A percentile compares a stretch with the other conserved stretches of the same genome.
These are phyloP conservation scores for Penicillium sp. DNA, from an alignment of 2,329 filamentous ascomycete species.

Conservation along the genomic window DNA sequence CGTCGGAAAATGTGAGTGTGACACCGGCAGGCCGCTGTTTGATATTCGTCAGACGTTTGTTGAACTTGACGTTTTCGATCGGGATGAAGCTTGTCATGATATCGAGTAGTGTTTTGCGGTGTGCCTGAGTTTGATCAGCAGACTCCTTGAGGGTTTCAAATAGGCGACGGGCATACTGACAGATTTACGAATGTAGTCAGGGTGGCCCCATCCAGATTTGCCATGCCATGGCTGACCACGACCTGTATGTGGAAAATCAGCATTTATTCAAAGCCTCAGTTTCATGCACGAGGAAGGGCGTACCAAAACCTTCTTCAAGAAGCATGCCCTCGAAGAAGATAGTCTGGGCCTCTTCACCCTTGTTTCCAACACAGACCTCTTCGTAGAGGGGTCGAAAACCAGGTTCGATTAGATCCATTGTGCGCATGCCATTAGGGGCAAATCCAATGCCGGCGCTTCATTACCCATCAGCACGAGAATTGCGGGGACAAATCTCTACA, in stretches of 20 bases:
- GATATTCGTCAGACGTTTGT: conserved; percentile 11
- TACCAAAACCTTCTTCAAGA: conserved; percentile 10
- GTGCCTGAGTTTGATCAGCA: conserved; percentile 11
- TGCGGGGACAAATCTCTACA: neutral
- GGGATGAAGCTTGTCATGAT: conserved; percentile 18
- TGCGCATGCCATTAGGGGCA: conserved; percentile 12
- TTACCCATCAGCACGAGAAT: conserved; percentile 1
- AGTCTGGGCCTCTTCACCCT: conserved; percentile 5
- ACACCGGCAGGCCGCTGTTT: conserved; percentile 6
- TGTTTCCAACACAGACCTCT: conserved; percentile 14
- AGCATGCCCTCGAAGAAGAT: conserved; percentile 17
- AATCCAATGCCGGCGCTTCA: conserved; percentile 16
- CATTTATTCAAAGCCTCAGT: too few relatives aligned
- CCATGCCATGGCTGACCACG: conserved; percentile 14
- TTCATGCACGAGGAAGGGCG: neutral
- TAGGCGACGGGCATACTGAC: conserved; percentile 9
- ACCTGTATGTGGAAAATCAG: too few relatives aligned
- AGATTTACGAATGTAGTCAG: conserved; percentile 16
- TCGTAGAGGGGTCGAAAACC: conserved; percentile 13
- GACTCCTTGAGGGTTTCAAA: neutral
- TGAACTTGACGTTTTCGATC: conserved; percentile 18
- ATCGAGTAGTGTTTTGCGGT: conserved; percentile 13
- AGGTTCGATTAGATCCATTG: conserved; percentile 12
- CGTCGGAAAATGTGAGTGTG: too few relatives aligned
- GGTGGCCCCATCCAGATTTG: conserved; percentile 17